Percentiles rank a stretch among this genome's conserved stretches.
Evolutionary conservation across 179 eudicot genomes (phyloP).

Genomic region (Gypsophila paniculata): DNA sequence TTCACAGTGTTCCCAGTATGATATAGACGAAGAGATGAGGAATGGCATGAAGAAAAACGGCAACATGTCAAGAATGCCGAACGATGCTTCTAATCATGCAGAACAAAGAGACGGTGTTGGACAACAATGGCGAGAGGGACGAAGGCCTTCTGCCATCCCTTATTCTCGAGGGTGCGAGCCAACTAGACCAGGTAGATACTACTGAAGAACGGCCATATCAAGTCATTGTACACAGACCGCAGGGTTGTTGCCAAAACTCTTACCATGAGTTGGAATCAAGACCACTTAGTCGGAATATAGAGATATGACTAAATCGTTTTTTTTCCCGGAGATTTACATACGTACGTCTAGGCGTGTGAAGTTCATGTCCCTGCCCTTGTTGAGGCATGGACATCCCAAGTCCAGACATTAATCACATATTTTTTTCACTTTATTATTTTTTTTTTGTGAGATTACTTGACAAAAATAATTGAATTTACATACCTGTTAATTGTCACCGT

Average conservation of each 20-base stretch:
- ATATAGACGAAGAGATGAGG: constrained; percentile 63
- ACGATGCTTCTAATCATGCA: constrained; percentile 38
- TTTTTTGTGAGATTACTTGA: no score
- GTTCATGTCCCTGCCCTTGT: no score
- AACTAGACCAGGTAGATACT: constrained; percentile 31
- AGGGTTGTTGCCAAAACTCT: neutral
- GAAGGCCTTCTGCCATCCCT: constrained; percentile 53
- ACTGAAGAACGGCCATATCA: constrained; percentile 19
- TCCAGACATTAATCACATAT: no score
- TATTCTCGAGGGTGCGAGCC: constrained; percentile 50
- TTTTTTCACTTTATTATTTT: no score
- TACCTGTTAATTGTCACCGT: no score
- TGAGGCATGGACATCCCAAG: no score
- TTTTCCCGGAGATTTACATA: no score
- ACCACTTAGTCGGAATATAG: no score
- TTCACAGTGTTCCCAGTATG: constrained; percentile 63
- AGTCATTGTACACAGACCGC: neutral
- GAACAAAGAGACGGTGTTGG: constrained; percentile 44
- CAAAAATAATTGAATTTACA: no score
- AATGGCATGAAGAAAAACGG: constrained; percentile 37
- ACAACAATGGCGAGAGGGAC: constrained; percentile 52
- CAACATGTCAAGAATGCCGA: constrained; percentile 37
- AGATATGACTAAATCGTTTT: no score
- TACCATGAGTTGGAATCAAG: no score
- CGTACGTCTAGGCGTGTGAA: no score